These are phyloP conservation scores for Chrysosphaeria jannelii DNA, from an alignment of 2,329 filamentous ascomycete species.

Conservation along the genomic window DNA sequence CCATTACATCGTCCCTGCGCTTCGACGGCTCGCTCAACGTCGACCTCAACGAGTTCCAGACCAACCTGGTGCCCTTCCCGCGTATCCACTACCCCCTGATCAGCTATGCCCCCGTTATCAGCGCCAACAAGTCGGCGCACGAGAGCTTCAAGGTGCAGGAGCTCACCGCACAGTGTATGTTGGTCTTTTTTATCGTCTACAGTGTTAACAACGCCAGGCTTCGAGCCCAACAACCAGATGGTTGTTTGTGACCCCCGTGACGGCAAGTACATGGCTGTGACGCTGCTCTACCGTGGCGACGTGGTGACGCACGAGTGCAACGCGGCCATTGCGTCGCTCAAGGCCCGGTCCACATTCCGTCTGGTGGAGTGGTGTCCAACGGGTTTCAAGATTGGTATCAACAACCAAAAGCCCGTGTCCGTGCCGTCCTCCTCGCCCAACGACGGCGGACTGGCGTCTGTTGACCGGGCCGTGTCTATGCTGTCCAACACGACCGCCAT, in stretches of 20 bases:
- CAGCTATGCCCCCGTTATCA: slow-evolving; percentile 42
- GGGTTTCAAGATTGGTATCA: slow-evolving; percentile 48
- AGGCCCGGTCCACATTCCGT: slow-evolving; percentile 43
- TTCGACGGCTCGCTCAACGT: slow-evolving; percentile 46
- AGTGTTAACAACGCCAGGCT: slow-evolving; percentile 15
- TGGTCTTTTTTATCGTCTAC: background rate
- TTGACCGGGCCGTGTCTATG: slow-evolving; percentile 34
- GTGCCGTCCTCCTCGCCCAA: slow-evolving; percentile 19
- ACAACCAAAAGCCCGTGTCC: slow-evolving; percentile 36
- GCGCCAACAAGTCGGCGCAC: slow-evolving; percentile 46
- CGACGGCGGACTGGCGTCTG: slow-evolving; percentile 27
- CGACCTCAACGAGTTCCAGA: slow-evolving; percentile 52
- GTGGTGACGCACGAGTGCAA: slow-evolving; percentile 41
- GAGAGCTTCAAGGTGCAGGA: slow-evolving; percentile 72
- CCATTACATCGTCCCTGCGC: slow-evolving; percentile 40
- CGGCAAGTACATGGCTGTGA: slow-evolving; percentile 50
- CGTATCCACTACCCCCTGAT: slow-evolving; percentile 48
- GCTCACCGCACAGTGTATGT: slow-evolving; percentile 41
- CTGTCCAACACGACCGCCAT: slow-evolving; percentile 49
- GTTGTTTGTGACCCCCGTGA: slow-evolving; percentile 45
- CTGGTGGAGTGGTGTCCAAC: slow-evolving; percentile 49
- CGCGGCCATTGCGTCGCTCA: slow-evolving; percentile 32
- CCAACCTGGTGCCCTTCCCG: slow-evolving; percentile 43
- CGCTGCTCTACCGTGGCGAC: slow-evolving; percentile 40
- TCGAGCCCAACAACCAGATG: slow-evolving; percentile 56